A percentile compares a stretch with the other conserved stretches of the same genome.
Evolutionary conservation across 1,284 basidiomycete genomes (phyloP).

Genomic region (Fomes fomentarius): DNA sequence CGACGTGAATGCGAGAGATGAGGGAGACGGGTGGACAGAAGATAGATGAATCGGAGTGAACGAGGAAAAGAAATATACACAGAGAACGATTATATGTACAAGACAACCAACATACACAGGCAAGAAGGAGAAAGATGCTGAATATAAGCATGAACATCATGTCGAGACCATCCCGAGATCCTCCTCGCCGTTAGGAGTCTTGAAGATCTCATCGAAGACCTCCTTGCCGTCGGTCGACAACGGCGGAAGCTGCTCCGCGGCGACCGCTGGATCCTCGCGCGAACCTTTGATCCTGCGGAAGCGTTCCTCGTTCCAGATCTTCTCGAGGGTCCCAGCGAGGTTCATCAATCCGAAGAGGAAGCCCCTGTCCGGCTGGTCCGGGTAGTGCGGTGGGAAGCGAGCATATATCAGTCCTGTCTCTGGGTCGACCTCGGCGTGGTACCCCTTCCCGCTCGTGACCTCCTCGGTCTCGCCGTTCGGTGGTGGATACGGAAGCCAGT

Average conservation of each 20-base stretch:
- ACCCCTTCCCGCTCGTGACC: slow-evolving; percentile 71
- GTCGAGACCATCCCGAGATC: slow-evolving; percentile 76
- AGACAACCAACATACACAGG: background rate
- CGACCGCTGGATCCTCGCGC: slow-evolving; percentile 56
- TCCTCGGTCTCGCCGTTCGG: slow-evolving; percentile 46
- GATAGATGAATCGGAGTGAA: background rate
- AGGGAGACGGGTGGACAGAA: background rate
- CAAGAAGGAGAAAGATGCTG: background rate
- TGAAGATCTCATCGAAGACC: slow-evolving; percentile 77
- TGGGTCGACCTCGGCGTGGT: slow-evolving; percentile 79
- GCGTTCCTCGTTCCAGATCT: slow-evolving; percentile 86
- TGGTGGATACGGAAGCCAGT: slow-evolving; percentile 77
- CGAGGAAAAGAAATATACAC: background rate
- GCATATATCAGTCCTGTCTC: slow-evolving; percentile 81
- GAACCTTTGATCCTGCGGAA: slow-evolving; percentile 65
- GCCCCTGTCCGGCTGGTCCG: slow-evolving; percentile 88
- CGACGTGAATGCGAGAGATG: background rate
- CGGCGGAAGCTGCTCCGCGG: slow-evolving; percentile 57
- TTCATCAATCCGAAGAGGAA: slow-evolving; percentile 93
- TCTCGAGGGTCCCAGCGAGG: slow-evolving; percentile 73
- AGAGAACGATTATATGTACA: background rate
- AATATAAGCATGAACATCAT: slow-evolving; percentile 35
- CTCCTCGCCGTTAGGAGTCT: slow-evolving; percentile 51
- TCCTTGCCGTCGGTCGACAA: slow-evolving; percentile 72
- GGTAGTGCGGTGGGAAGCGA: slow-evolving; percentile 91